A percentile compares a stretch with the other conserved stretches of the same genome.
phyloP scores from a whole-genome alignment of 1,284 basidiomycete species.

The Trichosporon sp. region DNA sequence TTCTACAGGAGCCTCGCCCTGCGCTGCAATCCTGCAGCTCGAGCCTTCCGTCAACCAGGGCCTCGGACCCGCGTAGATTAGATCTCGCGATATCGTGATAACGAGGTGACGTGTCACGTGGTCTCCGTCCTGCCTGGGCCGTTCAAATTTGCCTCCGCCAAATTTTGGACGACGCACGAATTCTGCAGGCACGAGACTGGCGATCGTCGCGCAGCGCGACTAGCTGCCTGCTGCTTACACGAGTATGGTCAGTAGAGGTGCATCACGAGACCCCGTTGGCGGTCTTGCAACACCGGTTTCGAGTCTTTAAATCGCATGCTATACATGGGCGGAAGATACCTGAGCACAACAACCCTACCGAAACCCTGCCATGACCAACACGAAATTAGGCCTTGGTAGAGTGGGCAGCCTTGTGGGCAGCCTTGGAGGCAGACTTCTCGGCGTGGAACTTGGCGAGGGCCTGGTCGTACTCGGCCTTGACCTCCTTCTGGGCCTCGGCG shows the following conservation, averaged over 20 bases:
- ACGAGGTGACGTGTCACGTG: not conserved
- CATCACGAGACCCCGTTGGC: not conserved
- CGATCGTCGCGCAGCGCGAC: not conserved
- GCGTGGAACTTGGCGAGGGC: constrained; percentile 83
- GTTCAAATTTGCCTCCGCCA: not conserved
- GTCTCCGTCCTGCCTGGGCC: not conserved
- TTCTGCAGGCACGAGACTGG: not conserved
- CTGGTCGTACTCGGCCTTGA: constrained; percentile 86
- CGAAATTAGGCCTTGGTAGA: constrained; percentile 1
- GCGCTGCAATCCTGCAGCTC: not conserved
- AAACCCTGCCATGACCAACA: constrained; percentile 4
- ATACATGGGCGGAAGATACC: constrained; percentile 7
- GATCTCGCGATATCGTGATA: not conserved
- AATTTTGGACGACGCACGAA: not conserved
- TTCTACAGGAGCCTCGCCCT: not conserved
- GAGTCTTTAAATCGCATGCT: constrained; percentile 1
- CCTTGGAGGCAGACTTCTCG: constrained; percentile 80
- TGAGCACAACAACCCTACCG: constrained; percentile 5
- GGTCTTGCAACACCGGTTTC: not conserved
- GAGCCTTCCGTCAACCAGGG: not conserved
- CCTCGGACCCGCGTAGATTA: not conserved
- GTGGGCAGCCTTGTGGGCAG: constrained; percentile 51
- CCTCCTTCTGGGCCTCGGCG: constrained; percentile 87
- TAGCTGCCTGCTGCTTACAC: not conserved
- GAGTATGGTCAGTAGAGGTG: not conserved